Base-by-base conservation (phyloP, 2,329 filamentous ascomycete species). In the Teratosphaeria destructans region DNA sequence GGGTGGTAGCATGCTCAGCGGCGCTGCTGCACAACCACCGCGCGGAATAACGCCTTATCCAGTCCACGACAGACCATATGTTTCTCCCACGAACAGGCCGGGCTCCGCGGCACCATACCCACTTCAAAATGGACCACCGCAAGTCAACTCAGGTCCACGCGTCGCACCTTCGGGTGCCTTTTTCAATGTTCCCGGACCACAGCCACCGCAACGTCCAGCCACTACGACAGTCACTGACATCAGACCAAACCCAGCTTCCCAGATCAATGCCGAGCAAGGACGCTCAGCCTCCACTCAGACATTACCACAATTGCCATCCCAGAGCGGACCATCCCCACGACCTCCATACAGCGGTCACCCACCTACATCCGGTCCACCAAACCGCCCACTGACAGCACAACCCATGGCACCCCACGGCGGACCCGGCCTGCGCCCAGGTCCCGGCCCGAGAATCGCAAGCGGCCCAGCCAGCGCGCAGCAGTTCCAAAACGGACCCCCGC, bases 71-170 rank as follows among this genome's bases (percentile, higher is more conserved):
- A 62, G 71, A 8, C 69, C 80, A 57, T 54, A 54, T 23, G 52
- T 62, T 43, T 52, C 34, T 68, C 71, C 39, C 5, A 39, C 76
- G 75, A 59, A 65, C 61, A 56, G 77, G 75, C 60, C 69, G 37
- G 73, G 82, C 16, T 81, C 85, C 10, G 78, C 81, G 26, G 84
- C 85, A 1, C 88, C 88, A 1, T 91, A 91, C 66, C 88, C 88
- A 0, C 80, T 85, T 56, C 86, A 89, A 64, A 85, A 88, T 64
- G 77, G 78, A 57, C 81, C 84, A 23, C 77, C 80, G 29, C 47
- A 80, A 43, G 43, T 60, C 12, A 49, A 55, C 5, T 52, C 60
- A 6, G 26, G 60, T 14, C 43, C 55, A n/a, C 58, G 59, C 19
- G 54, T 79, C 77, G 68, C 69, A 43, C 43, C 62, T 37, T 32